Base-by-base conservation (phyloP, 805 yeast genomes). In the Crinitomyces ghanaensis region DNA sequence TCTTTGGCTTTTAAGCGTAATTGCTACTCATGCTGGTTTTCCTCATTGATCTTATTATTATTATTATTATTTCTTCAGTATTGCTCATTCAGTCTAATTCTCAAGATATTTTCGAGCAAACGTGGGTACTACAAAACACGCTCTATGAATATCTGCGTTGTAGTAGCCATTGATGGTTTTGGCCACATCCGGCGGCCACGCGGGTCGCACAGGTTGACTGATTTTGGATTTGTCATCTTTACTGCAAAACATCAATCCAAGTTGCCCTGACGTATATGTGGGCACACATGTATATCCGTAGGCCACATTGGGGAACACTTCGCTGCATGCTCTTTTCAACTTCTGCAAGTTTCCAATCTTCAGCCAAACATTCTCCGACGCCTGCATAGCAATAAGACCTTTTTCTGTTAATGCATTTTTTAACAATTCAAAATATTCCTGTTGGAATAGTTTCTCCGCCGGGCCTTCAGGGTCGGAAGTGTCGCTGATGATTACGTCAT, bases 381-480 rank as follows among this genome's bases (percentile, higher is more conserved):
- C 96, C 65, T 88, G 96, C 38, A 95, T 85, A 37, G 76, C 65
- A 51, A 91, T 79, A 38, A 86, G 88, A 56, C 98, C 98, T 56
- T 83, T 74, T 43, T 75, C 91, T 40, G 93, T 85, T 47, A 88
- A 71, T n/a, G 97, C 95, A 42, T 74, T 78, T 56, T 68, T 64
- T 57, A 88, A 68, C 42, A 88, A 72, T 60, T 78, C 70, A 58
- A 86, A 88, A 69, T 88, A 88, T 19, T 85, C 83, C 57, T 81
- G 78, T 65, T 86, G 93, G 74, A 91, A 91, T 33, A 88, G 70
- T 23, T 83, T 68, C 59, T 78, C 95, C 32, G 97, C 97, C 21
- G 98, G 97, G 36, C 97, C 98, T 60, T 88, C 97, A 31, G 97
- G 97, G 60, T 88, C 97, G 21, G 95, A 83, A 19, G 96, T 85